Conservation (phyloP, 495 filamentous ascomycete species). For the Geopyxis carbonaria region DNA sequence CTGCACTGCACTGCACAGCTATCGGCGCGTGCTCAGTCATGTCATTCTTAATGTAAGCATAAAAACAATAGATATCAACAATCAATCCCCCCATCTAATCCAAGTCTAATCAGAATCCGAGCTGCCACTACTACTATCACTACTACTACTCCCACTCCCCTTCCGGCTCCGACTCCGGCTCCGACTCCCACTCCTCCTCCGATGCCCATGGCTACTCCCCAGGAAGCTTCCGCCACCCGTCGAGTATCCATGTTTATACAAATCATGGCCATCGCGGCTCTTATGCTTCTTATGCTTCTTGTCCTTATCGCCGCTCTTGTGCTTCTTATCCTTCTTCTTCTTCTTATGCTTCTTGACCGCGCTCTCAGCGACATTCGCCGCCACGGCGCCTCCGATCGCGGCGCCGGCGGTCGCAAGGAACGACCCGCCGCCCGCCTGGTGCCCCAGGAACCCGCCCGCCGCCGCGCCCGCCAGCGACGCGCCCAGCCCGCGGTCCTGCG, state of each 20-base stretch:
- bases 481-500: slow-evolving; percentile 33
- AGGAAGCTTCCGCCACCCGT: slow-evolving; percentile 23
- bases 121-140: too few species aligned
- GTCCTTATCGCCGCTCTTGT: slow-evolving; percentile 23
- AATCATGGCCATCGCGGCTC: slow-evolving; percentile 18
- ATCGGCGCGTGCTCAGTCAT: too few species aligned
- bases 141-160: too few species aligned
- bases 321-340: slow-evolving; percentile 23
- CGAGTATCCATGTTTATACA: slow-evolving; percentile 20
- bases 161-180: too few species aligned
- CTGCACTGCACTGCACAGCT: too few species aligned
- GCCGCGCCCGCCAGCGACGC: slow-evolving; percentile 30
- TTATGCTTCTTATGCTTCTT: slow-evolving; percentile 25
- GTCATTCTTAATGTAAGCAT: too few species aligned
- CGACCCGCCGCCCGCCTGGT: slow-evolving; percentile 30
- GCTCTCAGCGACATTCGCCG: slow-evolving; percentile 26
- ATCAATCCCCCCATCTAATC: too few species aligned
- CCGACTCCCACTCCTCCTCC: too few species aligned
- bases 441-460: slow-evolving; percentile 30
- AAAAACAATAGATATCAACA: too few species aligned
- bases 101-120: too few species aligned
- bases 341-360: slow-evolving; percentile 19
- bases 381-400: slow-evolving; percentile 32
- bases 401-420: slow-evolving; percentile 31
- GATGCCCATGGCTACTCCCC: too few species aligned